Conservation (phyloP, 352 stramenopile genomes). For the Globisporangium rhizosaccharum region DNA sequence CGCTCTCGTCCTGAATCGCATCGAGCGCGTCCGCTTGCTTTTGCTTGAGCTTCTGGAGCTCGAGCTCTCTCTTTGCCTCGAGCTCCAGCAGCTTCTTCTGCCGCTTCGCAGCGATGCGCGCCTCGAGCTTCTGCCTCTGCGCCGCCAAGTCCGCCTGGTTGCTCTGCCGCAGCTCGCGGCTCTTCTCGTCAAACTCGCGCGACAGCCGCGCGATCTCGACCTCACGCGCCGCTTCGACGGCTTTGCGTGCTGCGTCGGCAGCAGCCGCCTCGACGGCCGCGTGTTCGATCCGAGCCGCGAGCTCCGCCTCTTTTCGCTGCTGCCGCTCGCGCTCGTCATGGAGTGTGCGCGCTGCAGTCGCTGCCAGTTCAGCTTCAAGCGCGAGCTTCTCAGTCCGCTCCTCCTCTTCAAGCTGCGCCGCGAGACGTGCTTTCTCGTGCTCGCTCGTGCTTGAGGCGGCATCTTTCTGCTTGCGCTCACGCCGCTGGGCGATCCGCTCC, state of each 20-base stretch:
- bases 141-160: slow-evolving; percentile 47
- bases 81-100: slow-evolving; percentile 70
- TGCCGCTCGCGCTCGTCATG: slow-evolving; percentile 56
- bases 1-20: slow-evolving; percentile 26
- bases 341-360: slow-evolving; percentile 27
- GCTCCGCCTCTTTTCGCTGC: slow-evolving; percentile 34
- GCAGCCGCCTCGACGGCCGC: slow-evolving; percentile 33
- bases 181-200: slow-evolving; percentile 60
- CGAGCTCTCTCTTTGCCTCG: slow-evolving; percentile 56
- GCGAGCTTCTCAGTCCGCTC: slow-evolving; percentile 23
- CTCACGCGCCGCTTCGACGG: slow-evolving; percentile 38
- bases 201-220: slow-evolving; percentile 57
- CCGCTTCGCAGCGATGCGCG: slow-evolving; percentile 70
- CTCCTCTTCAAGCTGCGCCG: slow-evolving; percentile 27
- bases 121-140: slow-evolving; percentile 70
- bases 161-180: slow-evolving; percentile 43
- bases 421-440: slow-evolving; percentile 13
- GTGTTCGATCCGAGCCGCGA: slow-evolving; percentile 30
- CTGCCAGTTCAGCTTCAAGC: slow-evolving; percentile 25
- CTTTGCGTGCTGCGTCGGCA: slow-evolving; percentile 31
- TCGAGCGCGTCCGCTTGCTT: slow-evolving; percentile 40
- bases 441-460: slow-evolving; percentile 15
- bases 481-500: slow-evolving; percentile 47
- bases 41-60: slow-evolving; percentile 39
- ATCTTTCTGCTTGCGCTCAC: slow-evolving; percentile 38